Evolutionary conservation across 2,329 filamentous ascomycete species (phyloP).

Genomic region (Anisogramma anomala): DNA sequence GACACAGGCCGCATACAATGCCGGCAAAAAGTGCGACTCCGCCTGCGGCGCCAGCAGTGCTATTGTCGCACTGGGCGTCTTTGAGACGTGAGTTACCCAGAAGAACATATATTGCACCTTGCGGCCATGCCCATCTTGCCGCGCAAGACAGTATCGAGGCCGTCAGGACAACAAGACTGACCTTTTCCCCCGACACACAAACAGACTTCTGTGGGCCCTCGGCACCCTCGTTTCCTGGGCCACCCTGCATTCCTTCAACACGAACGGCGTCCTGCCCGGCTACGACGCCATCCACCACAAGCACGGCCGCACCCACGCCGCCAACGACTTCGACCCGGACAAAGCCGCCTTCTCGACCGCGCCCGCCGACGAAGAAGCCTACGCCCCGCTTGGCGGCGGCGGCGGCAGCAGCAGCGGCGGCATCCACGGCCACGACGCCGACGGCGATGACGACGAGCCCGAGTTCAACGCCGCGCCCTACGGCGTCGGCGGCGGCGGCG

Average conservation of each 20-base stretch:
- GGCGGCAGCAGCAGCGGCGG: conserved; percentile 39
- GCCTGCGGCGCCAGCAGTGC: conserved; percentile 51
- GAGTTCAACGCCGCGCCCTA: conserved; percentile 16
- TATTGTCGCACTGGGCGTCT: conserved; percentile 50
- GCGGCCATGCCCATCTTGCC: not conserved
- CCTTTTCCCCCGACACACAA: not conserved
- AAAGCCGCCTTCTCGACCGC: conserved; percentile 59
- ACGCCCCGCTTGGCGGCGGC: conserved; percentile 42
- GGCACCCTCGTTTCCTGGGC: conserved; percentile 47
- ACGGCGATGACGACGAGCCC: conserved; percentile 25
- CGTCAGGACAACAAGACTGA: conserved; percentile 14
- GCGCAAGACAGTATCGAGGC: too few relatives aligned
- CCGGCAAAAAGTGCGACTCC: conserved; percentile 39
- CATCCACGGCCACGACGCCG: conserved; percentile 37
- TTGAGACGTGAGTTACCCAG: conserved; percentile 44
- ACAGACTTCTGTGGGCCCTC: conserved; percentile 43
- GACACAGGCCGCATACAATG: conserved; percentile 53
- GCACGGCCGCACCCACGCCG: conserved; percentile 20
- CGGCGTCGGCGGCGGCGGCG: conserved; percentile 7
- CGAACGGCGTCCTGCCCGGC: conserved; percentile 50
- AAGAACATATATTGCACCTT: not conserved
- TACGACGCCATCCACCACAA: conserved; percentile 35
- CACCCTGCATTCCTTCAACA: conserved; percentile 50
- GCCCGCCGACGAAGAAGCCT: conserved; percentile 54
- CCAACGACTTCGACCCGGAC: conserved; percentile 51